Conservation (phyloP, 768 basidiomycete genomes). For the Agaricus sinodeliciosus region DNA sequence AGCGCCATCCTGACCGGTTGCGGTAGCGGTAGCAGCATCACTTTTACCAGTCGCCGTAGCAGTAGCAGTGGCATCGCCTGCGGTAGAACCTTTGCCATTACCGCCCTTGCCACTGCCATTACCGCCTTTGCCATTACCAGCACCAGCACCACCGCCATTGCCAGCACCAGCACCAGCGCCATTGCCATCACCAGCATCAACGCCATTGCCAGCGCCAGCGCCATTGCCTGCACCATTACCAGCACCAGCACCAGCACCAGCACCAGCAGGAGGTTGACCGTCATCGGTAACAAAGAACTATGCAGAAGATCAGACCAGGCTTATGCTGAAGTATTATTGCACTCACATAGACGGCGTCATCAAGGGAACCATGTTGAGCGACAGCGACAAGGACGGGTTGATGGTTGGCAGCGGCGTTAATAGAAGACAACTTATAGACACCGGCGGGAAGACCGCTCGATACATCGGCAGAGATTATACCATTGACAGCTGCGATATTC, state of each 20-base stretch:
- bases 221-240: constrained; percentile 7
- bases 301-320: not conserved
- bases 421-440: constrained; percentile 48
- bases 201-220: not conserved
- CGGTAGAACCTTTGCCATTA: not conserved
- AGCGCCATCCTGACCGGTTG: no score
- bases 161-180: constrained; percentile 5
- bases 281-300: constrained; percentile 14
- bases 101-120: not conserved
- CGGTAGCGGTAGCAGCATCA: not conserved
- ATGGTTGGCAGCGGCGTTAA: constrained; percentile 45
- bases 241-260: constrained; percentile 3
- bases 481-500: constrained; percentile 43
- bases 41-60: not conserved
- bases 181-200: not conserved
- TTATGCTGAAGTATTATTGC: not conserved
- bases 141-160: not conserved
- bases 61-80: not conserved
- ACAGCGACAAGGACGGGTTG: constrained; percentile 40
- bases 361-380: constrained; percentile 44
- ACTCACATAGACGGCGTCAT: constrained; percentile 41
- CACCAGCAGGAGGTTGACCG: constrained; percentile 9
- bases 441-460: constrained; percentile 48
- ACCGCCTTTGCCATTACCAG: not conserved
- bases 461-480: constrained; percentile 39